Evolutionary conservation across 306 rosid genomes (phyloP).

Genomic region (Corylus heterophylla): DNA sequence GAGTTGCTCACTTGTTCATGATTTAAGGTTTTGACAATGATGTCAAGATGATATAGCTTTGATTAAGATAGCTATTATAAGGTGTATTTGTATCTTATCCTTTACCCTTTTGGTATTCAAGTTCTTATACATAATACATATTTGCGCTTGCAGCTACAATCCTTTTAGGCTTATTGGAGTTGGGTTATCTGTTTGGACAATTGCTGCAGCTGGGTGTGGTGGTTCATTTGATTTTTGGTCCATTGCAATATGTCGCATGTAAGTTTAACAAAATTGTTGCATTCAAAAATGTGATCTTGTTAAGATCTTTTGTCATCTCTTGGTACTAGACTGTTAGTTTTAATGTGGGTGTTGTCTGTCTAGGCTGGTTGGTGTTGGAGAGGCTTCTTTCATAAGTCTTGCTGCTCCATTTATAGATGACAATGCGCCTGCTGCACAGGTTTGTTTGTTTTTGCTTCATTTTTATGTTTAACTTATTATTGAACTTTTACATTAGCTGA

Average conservation of each 20-base stretch:
- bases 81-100: not conserved
- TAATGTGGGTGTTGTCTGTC: slow-evolving; percentile 19
- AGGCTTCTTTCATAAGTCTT: slow-evolving; percentile 97
- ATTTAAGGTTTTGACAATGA: not conserved
- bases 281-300: not conserved
- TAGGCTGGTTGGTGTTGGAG: slow-evolving; percentile 98
- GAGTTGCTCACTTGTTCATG: slow-evolving; percentile 3
- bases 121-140: slow-evolving; percentile 18
- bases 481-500: slow-evolving; percentile 20
- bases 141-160: slow-evolving; percentile 66
- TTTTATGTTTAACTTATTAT: not conserved
- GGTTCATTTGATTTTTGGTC: slow-evolving; percentile 85
- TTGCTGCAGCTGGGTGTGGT: slow-evolving; percentile 84
- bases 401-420: slow-evolving; percentile 99
- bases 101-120: not conserved
- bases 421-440: slow-evolving; percentile 84
- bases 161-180: slow-evolving; percentile 95
- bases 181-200: slow-evolving; percentile 94
- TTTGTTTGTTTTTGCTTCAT: slow-evolving; percentile 32
- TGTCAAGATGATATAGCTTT: not conserved
- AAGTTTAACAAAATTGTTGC: slow-evolving; percentile 23
- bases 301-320: slow-evolving; percentile 24
- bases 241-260: slow-evolving; percentile 84
- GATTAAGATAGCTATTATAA: not conserved
- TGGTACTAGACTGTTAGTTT: slow-evolving; percentile 22